Evolutionary conservation across 2,329 filamentous ascomycete genomes (phyloP), one percentile per base, ranked within the genome.

Genomic region (Dothistroma pini): DNA sequence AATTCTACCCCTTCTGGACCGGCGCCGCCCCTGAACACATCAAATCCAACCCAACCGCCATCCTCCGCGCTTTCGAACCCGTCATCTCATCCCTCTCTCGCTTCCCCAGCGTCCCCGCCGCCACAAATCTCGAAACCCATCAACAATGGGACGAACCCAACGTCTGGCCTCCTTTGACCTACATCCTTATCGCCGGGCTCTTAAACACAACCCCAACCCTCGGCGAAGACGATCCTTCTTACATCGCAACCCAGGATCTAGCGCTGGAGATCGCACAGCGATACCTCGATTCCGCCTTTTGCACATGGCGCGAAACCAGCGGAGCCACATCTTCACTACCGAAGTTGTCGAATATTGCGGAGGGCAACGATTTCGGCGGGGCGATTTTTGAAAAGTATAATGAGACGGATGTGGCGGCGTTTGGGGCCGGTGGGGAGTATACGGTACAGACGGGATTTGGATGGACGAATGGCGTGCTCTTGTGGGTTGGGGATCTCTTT

Each of bases 131-230:
- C 59, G 68, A 73, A 51, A 84, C 86, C 0, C 83, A 83, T 14
- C 82, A 89, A 77, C 86, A 89, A 70, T 89, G 87, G 87, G 87
- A 89, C 58, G 82, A 88, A 71, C 86, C 86, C 0, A 89, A 86
- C 67, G 86, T 89, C 29, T 89, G 87, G 87, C 86, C 87, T 11
- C 86, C 86, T 2, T 79, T 88, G 54, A 83, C 86, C 76, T 84
- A 89, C 72, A 79, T 86, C 49, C 76, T 88, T 29, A 88, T 88
- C 76, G 71, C 84, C 44, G 85, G 84, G 7, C 78, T 89, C 7
- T 78, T 85, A 57, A 84, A 83, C 70, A 85, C 84, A 0, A 84
- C 85, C 0, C 71, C 84, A 0, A 84, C 84, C 0, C 83, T 84
- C 64, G 81, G 81, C 25, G 69, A 75, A 22, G 75, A 81, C 2